Conservation (phyloP, 495 filamentous ascomycete genomes). For the Hyaloscypha hepaticicola region DNA sequence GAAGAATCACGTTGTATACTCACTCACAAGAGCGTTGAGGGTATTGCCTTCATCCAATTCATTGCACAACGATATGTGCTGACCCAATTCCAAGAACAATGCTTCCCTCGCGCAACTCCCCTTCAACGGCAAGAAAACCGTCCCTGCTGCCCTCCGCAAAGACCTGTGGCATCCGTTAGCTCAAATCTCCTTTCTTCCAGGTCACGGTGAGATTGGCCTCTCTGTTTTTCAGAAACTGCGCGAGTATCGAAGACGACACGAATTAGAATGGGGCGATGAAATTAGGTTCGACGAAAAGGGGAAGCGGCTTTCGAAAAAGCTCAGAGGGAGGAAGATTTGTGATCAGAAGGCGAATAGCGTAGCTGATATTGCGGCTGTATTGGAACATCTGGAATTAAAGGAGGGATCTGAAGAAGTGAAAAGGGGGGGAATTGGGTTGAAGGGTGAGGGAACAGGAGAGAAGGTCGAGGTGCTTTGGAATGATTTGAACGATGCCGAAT, state of each 20-base stretch:
- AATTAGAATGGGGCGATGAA: slow-evolving; percentile 55
- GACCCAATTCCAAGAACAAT: slow-evolving; percentile 52
- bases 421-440: slow-evolving; percentile 36
- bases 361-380: slow-evolving; percentile 81
- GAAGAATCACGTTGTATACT: slow-evolving; percentile 83
- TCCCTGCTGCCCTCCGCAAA: slow-evolving; percentile 74
- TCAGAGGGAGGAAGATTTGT: slow-evolving; percentile 66
- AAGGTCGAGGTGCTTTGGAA: slow-evolving; percentile 66
- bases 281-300: slow-evolving; percentile 46
- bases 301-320: background rate
- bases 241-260: slow-evolving; percentile 74
- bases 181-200: slow-evolving; percentile 66
- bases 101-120: slow-evolving; percentile 71
- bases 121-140: slow-evolving; percentile 88
- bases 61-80: background rate
- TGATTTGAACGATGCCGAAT: slow-evolving; percentile 62
- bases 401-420: slow-evolving; percentile 26
- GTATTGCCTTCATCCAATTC: slow-evolving; percentile 42
- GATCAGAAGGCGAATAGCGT: slow-evolving; percentile 86
- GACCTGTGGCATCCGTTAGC: slow-evolving; percentile 89
- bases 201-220: slow-evolving; percentile 58
- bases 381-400: slow-evolving; percentile 46
- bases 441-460: slow-evolving; percentile 36
- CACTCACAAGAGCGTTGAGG: slow-evolving; percentile 63
- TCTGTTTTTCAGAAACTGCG: slow-evolving; percentile 76